A percentile compares a stretch with the other conserved stretches of the same genome.
phyloP scores from a whole-genome alignment of 805 yeast genomes.

The Naumovozyma dairenensis region DNA sequence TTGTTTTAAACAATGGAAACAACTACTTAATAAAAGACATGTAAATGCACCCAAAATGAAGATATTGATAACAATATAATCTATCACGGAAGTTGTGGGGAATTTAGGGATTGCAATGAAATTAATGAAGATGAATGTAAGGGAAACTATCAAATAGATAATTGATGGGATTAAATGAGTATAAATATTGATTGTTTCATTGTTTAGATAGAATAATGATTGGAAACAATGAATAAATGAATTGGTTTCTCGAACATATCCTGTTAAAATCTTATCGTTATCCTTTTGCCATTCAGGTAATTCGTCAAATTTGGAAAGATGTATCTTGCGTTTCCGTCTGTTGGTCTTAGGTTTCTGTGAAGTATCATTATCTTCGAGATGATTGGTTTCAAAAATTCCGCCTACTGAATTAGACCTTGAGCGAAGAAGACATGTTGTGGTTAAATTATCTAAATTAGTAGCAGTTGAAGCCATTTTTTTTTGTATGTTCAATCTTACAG shows the following conservation, averaged over 20 bases:
- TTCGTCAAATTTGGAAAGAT: slow-evolving; percentile 37
- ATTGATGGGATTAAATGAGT: slow-evolving; percentile 45
- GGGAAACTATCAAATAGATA: slow-evolving; percentile 19
- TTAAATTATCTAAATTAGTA: too few species aligned
- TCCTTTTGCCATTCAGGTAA: slow-evolving; percentile 68
- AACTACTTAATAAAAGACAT: slow-evolving; percentile 55
- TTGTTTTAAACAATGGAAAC: slow-evolving; percentile 57
- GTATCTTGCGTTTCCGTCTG: neutral
- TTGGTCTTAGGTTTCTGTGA: too few species aligned
- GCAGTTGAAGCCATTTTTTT: too few species aligned
- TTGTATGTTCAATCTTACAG: too few species aligned
- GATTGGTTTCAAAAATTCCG: too few species aligned
- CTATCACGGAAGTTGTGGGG: slow-evolving; percentile 33
- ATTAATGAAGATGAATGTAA: slow-evolving; percentile 21
- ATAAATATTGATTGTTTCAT: slow-evolving; percentile 65
- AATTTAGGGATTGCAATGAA: slow-evolving; percentile 24
- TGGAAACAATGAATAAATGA: slow-evolving; percentile 38
- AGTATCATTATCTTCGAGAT: too few species aligned
- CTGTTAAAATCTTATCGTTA: slow-evolving; percentile 54
- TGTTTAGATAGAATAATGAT: slow-evolving; percentile 49
- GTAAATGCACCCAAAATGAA: slow-evolving; percentile 48
- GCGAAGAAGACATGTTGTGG: too few species aligned
- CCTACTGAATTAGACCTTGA: too few species aligned
- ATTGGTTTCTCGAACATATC: slow-evolving; percentile 51
- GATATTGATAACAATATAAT: slow-evolving; percentile 40